Base-by-base conservation (phyloP, 2,329 filamentous ascomycete genomes). In the Ophiostoma piceae region DNA sequence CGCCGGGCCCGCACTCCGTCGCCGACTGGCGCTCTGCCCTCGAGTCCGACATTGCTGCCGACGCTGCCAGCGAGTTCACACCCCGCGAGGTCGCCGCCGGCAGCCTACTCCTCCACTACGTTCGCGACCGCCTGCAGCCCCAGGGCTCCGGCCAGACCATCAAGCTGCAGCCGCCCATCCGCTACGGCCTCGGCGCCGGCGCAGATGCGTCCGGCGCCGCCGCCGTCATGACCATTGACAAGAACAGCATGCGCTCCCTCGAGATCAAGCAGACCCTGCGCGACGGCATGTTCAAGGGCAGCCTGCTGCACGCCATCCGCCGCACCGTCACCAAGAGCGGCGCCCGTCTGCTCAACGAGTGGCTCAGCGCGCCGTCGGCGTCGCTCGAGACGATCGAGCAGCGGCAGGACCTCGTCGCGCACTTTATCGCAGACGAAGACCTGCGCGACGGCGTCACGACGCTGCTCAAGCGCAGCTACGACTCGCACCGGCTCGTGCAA, bases 301-400 rank as follows among this genome's bases (percentile, higher is more conserved):
- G 94, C 76, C 81, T 99, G 62, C 81, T 99, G 51, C 93, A 98
- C 79, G 91, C 92, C n/a, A 86, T 98, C 68, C 88, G 94, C 71
- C 87, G 90, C 68, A 99, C 95, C 0, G 91, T 93, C 19, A 99
- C 95, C 0, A 96, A 94, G 76, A 94, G 94, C 74, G 95, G 95
- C 69, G 90, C 93, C 29, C 87, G 95, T 57, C 83, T 98, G 67
- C 83, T 99, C 7, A 90, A 90, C 72, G 89, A 93, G 74, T 92
- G 95, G 83, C 81, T 99, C n/a, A 75, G 76, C 67, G 90, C 92
- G 0, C 95, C 95, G 0, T 97, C 94, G 0, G 95, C 94, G n/a
- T 96, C 90, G 9, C 79, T 97, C 4, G 81, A 87, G 5, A 85
- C 90, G 2, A 97, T 99, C 74, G 89, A 90, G 73, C 84, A 87